These are phyloP conservation scores for Gilbertella persicaria DNA, from an alignment of 371 early-diverging fungal species.

Conservation along the genomic window DNA sequence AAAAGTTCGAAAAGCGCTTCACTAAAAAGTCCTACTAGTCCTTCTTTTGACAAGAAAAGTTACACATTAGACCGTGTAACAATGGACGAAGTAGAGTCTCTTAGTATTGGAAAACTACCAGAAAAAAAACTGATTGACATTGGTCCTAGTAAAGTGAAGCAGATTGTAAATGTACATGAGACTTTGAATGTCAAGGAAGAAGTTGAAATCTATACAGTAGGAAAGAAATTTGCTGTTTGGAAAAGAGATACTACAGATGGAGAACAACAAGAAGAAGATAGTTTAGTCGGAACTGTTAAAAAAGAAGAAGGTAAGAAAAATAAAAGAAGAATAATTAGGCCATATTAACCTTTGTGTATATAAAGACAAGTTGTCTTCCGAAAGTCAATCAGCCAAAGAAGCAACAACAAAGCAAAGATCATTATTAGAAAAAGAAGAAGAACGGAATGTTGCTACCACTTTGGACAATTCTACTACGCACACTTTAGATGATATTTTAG, in stretches of 20 bases:
- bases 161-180: slow-evolving; percentile 27
- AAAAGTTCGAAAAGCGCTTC: neutral
- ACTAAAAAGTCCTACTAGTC: neutral
- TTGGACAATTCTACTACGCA: too few species aligned
- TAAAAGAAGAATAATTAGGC: neutral
- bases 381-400: too few species aligned
- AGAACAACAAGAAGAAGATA: neutral
- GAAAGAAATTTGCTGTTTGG: slow-evolving; percentile 25
- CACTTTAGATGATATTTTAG: too few species aligned
- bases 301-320: neutral
- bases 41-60: neutral
- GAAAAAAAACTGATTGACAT: neutral
- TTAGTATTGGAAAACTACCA: neutral
- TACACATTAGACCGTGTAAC: neutral
- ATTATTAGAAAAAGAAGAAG: too few species aligned
- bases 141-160: slow-evolving; percentile 13
- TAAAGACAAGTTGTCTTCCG: too few species aligned
- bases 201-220: slow-evolving; percentile 21
- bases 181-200: slow-evolving; percentile 20
- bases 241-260: slow-evolving; percentile 6
- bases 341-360: too few species aligned
- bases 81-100: neutral
- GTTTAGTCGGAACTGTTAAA: neutral
- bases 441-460: too few species aligned
- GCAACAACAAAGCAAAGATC: too few species aligned